Evolutionary conservation across 495 filamentous ascomycete genomes (phyloP), one percentile per base, ranked within the genome.

Genomic region (Melanomma pulvis-pyrius): DNA sequence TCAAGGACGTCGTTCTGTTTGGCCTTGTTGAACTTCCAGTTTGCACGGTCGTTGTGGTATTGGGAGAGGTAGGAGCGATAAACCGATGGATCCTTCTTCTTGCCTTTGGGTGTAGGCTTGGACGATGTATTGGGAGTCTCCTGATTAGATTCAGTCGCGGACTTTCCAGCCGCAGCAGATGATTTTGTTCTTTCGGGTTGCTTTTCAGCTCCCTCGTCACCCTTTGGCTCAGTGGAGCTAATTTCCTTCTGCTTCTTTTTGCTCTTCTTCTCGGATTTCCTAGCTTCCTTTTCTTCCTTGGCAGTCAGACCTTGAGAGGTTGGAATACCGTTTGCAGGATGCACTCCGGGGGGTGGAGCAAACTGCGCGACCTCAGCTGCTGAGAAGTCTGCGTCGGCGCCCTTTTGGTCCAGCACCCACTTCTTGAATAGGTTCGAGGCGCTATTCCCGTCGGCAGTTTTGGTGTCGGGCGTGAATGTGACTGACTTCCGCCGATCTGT

Each of bases 21-120:
- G 59, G 88, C 89, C 79, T 97, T 97, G 80, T 93, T 93, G 79
- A 97, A 97, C 76, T 96, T 97, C 92, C 92, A 97, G 39, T 77
- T 79, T 0, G 81, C 76, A 47, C 84, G 86, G 50, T 84, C 80
- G 47, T 82, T 83, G 74, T 88, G 79, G 82, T 90, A 93, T 73
- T 83, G 82, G 25, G 79, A 82, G 22, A 97, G 81, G 74, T 96
- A 96, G 22, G 77, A 79, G 39, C 96, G 83, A 61, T 91, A 86
- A 19, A 58, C 7, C 25, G 74, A 53, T 17, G 36, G 46, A 46
- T 69, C 60, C 54, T 71, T 69, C 30, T 69, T 53, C 32, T 67
- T 53, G 29, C 61, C 26, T 32, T 26, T 71, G 12, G 49, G 54
- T 56, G 73, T 71, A 55, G 39, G 36, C 2, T 32, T 15, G n/a